Evolutionary conservation across 129 eudicot species (phyloP).

Genomic region (Pseudognaphalium luteoalbum): DNA sequence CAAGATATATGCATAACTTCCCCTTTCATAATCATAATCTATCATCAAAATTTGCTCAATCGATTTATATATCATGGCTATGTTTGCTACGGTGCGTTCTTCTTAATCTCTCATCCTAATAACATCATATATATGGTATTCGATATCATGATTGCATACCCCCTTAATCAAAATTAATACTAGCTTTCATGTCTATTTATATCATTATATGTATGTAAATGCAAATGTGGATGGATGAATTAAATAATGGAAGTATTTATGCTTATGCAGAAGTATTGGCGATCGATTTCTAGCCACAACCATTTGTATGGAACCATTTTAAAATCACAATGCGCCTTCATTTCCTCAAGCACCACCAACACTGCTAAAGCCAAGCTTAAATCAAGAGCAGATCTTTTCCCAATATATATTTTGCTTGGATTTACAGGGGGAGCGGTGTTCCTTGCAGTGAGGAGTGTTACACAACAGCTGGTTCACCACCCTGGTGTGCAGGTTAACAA

Average conservation of each 20-base stretch:
- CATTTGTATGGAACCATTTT: neutral
- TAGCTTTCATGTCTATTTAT: neutral
- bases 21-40: neutral
- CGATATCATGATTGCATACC: conserved; percentile 4
- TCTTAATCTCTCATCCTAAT: neutral
- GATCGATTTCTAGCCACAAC: conserved; percentile 16
- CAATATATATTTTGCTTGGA: conserved; percentile 37
- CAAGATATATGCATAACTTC: neutral
- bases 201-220: neutral
- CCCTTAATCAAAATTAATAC: no score
- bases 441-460: conserved; percentile 30
- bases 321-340: conserved; percentile 7
- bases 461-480: conserved; percentile 34
- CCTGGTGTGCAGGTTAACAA: conserved; percentile 43
- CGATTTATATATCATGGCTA: conserved; percentile 23
- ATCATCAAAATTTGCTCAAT: conserved; percentile 5
- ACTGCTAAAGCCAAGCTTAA: conserved; percentile 20
- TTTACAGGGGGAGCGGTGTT: conserved; percentile 39
- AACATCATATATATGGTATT: neutral
- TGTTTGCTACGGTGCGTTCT: conserved; percentile 26
- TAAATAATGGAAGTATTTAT: neutral
- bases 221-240: neutral
- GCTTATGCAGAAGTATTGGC: conserved; percentile 24
- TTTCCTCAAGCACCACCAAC: conserved; percentile 9
- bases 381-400: conserved; percentile 34